Base-by-base conservation (phyloP, 495 filamentous ascomycete genomes). In the Hypoxylon crocopeplum region DNA sequence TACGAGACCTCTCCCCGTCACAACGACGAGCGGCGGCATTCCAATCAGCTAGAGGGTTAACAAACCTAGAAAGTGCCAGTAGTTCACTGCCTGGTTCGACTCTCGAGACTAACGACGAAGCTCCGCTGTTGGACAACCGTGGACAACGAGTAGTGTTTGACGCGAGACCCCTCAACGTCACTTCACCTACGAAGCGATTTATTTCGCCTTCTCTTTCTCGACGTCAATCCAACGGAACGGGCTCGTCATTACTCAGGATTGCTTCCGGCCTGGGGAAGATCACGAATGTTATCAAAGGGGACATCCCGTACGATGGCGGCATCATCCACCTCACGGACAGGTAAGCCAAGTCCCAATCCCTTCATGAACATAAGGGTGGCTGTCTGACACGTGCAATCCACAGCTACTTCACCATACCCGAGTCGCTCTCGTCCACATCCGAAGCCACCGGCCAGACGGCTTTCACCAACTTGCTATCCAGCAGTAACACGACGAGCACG, bases 401-500 rank as follows among this genome's bases (percentile, higher is more conserved):
- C 30, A 71, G 66, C 4, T 70, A 56, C 45, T 80, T 82, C 68
- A 74, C 69, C 15, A 64, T 75, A 48, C 79, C 79, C 5, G 68
- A 78, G 17, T 72, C 75, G 54, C 75, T 78, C 15, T 56, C 72
- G 13, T 41, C 33, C 10, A 67, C 58, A 25, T 45, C 46, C 20
- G 30, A 56, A 41, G 30, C 41, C 1, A 62, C 37, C 42, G 48
- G 62, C 10, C 62, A 63, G 47, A 64, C 66, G 1, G 34, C 55
- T 21, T 64, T 70, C 50, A 39, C 49, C 12, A 24, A 40, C 47
- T 15, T 64, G 12, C 68, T 69, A 34, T 76, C 69, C 25, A 74
- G 61, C 12, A 79, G 74, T 59, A 77, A 79, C 52, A 57, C 75
- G 38, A 75, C 72, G 24, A 70, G 72, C 37, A 79, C 74, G 27